Percentiles rank a stretch among this genome's conserved stretches.
phyloP scores from a whole-genome alignment of 2,329 filamentous ascomycete species.

The Exophiala oligosperma region DNA sequence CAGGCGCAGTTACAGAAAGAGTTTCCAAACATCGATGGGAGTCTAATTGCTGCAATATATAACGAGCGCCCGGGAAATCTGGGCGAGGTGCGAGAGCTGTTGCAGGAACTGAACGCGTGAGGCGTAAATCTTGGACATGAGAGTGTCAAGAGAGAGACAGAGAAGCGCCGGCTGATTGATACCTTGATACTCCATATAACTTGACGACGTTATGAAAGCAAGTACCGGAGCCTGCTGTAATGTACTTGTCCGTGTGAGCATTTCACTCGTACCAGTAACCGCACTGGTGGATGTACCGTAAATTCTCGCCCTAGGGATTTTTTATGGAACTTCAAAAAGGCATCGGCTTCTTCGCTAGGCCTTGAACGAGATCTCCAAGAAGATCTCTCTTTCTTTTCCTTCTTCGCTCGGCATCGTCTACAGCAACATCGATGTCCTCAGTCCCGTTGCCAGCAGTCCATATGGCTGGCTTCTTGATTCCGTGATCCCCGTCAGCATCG shows the following conservation, averaged over 20 bases:
- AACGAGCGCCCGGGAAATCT: conserved; percentile 24
- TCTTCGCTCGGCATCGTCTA: conserved; percentile 40
- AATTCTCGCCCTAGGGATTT: too few species aligned
- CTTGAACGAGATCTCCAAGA: conserved; percentile 76
- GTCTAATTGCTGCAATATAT: conserved; percentile 31
- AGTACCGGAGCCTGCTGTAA: too few species aligned
- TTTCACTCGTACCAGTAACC: too few species aligned
- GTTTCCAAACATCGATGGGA: conserved; percentile 31
- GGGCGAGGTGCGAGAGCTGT: conserved; percentile 26
- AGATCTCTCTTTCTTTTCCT: conserved; percentile 72
- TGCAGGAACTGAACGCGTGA: conserved; percentile 28
- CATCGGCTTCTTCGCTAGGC: conserved; percentile 70
- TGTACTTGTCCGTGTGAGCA: too few species aligned
- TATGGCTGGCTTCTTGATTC: not conserved
- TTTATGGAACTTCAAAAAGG: conserved; percentile 51
- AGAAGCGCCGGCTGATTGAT: too few species aligned
- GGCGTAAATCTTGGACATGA: not conserved
- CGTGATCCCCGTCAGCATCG: conserved; percentile 39
- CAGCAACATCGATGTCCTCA: conserved; percentile 16
- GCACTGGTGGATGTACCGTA: too few species aligned
- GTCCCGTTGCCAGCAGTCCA: not conserved
- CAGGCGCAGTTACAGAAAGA: conserved; percentile 28
- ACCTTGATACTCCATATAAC: too few species aligned
- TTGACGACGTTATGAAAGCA: too few species aligned
- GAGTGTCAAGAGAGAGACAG: too few species aligned